Evolutionary conservation across 768 basidiomycete species (phyloP).

Genomic region (Kwoniella sp.): DNA sequence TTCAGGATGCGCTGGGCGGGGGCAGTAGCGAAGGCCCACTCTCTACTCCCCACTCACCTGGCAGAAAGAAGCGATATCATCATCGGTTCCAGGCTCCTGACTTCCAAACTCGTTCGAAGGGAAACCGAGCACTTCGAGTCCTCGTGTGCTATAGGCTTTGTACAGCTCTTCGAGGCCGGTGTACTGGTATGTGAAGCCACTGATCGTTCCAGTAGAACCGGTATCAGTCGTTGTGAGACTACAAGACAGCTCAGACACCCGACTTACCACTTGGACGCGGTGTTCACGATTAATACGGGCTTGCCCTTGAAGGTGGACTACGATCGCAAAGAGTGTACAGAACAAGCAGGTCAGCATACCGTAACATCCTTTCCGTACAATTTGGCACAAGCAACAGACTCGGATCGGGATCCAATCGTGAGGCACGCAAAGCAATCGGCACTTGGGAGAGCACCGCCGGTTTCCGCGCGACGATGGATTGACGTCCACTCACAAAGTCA

Average conservation of each 20-base stretch:
- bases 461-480: neutral
- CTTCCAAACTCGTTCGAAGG: constrained; percentile 91
- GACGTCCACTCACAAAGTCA: constrained; percentile 42
- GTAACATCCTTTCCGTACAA: no score
- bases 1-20: neutral
- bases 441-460: no score
- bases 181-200: constrained; percentile 56
- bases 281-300: constrained; percentile 57
- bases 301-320: constrained; percentile 53
- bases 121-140: constrained; percentile 80
- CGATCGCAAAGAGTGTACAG: no score
- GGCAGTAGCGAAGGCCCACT: neutral
- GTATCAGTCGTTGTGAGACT: neutral
- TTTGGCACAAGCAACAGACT: neutral
- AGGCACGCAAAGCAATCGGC: neutral
- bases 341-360: no score
- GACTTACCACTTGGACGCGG: constrained; percentile 57
- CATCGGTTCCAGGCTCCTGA: constrained; percentile 82
- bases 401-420: no score
- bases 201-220: constrained; percentile 8
- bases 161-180: constrained; percentile 77
- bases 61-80: constrained; percentile 62
- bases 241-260: no score
- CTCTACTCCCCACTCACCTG: constrained; percentile 36
- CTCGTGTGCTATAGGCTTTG: constrained; percentile 76